Conservation (phyloP, 768 basidiomycete genomes). For the Pholiota conissans region DNA sequence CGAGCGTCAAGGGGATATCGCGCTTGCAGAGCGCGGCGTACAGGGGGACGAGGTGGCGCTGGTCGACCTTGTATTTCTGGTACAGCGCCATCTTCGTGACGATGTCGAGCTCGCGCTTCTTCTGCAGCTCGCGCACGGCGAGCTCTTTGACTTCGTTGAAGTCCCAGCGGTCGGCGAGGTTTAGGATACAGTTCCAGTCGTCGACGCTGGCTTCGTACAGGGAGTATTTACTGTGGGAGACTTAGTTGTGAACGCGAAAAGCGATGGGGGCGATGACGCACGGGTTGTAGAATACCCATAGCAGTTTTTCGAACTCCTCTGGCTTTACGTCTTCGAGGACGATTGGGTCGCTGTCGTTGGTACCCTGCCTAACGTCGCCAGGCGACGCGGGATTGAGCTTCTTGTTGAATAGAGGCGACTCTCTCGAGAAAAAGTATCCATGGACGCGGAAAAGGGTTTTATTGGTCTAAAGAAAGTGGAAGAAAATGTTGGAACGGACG, state of each 20-base stretch:
- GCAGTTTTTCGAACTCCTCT: slow-evolving; percentile 42
- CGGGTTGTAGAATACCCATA: slow-evolving; percentile 47
- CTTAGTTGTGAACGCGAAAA: background rate
- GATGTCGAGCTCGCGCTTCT: slow-evolving; percentile 44
- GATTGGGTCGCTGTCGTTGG: slow-evolving; percentile 42
- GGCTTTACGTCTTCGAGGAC: slow-evolving; percentile 39
- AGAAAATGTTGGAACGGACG: background rate
- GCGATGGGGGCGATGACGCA: slow-evolving; percentile 8
- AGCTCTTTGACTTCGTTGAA: slow-evolving; percentile 59
- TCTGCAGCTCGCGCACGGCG: slow-evolving; percentile 58
- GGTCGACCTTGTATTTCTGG: slow-evolving; percentile 48
- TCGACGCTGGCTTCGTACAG: slow-evolving; percentile 49
- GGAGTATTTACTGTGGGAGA: slow-evolving; percentile 49
- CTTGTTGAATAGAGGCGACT: slow-evolving; percentile 45
- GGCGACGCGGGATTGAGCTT: slow-evolving; percentile 32
- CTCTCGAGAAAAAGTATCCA: slow-evolving; percentile 51
- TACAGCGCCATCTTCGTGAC: slow-evolving; percentile 49
- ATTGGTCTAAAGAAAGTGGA: background rate
- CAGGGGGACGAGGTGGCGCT: slow-evolving; percentile 48
- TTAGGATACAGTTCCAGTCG: slow-evolving; percentile 60
- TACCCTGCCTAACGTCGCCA: slow-evolving; percentile 31
- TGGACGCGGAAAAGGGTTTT: slow-evolving; percentile 41
- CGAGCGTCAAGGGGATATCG: slow-evolving; percentile 46
- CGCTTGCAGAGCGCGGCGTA: slow-evolving; percentile 57
- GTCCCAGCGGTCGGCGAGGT: slow-evolving; percentile 55